Evolutionary conservation across 2,329 filamentous ascomycete genomes (phyloP), one percentile per base, ranked within the genome.

Genomic region (Aspergillus sp.): DNA sequence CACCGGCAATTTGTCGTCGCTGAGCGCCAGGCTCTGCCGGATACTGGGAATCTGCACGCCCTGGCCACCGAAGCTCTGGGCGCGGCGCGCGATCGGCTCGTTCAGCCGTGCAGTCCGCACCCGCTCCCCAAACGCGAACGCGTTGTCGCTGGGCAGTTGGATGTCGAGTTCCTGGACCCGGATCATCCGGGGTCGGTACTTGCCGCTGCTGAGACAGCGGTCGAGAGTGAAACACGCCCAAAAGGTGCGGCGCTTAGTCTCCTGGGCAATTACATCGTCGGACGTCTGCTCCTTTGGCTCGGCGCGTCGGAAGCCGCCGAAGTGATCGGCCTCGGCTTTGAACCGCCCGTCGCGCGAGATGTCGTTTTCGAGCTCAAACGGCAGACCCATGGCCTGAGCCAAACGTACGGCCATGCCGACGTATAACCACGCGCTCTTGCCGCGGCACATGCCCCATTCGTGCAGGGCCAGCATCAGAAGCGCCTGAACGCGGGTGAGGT

Each of bases 161-260:
- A 74, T 69, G 10, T 58, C 61, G 11, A 75, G 45, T 24, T 75
- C 66, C 19, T 63, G 58, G 2, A 67, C 58, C 12, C 62, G 60
- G 26, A 75, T 52, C 62, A 71, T 72, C 17, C 67, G 66, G 2
- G 69, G 71, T 4, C 71, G 63, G 43, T 71, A 67, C 35, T 68
- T 69, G 12, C 71, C 71, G 43, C 66, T 68, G 43, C 69, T 73
- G 15, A 74, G 43, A 38, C 69, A 73, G 3, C 70, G 63, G 49
- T 75, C 72, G 46, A 75, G 57, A 30, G 73, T 68, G 45, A 71
- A 74, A 42, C 71, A 74, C 32, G 68, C 70, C 71, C 72, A 75
- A 40, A 74, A 72, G 0, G 70, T 74, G 4, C 72, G 65, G 11
- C 72, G 64, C 37, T 65, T 61, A 3, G 68, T 68, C 45, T 76